phyloP scores from a whole-genome alignment of 495 filamentous ascomycete genomes.

The Neurospora sp. region DNA sequence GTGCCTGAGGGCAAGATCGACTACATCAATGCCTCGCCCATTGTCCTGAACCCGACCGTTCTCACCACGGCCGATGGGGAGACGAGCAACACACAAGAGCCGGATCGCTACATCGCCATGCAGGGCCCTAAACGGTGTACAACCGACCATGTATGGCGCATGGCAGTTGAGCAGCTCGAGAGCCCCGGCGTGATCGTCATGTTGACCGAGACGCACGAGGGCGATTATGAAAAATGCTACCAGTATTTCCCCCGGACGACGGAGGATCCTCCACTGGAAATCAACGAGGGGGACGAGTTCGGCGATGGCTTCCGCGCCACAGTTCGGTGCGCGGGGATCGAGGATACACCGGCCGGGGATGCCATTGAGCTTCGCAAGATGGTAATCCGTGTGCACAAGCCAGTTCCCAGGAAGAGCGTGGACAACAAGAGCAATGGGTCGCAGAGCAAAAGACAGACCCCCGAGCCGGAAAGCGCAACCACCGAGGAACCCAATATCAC shows the following conservation, averaged over 20 bases:
- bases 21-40: constrained; percentile 96
- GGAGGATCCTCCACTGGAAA: constrained; percentile 39
- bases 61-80: constrained; percentile 29
- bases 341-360: constrained; percentile 35
- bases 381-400: constrained; percentile 30
- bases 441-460: background rate
- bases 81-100: constrained; percentile 23
- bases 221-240: constrained; percentile 76
- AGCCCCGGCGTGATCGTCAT: constrained; percentile 84
- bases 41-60: constrained; percentile 55
- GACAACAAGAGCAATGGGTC: background rate
- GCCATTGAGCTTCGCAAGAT: constrained; percentile 46
- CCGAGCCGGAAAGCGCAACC: background rate
- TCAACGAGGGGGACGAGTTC: constrained; percentile 54
- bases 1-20: constrained; percentile 73
- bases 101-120: constrained; percentile 45
- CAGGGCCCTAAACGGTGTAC: constrained; percentile 71
- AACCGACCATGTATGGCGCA: constrained; percentile 82
- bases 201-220: constrained; percentile 85
- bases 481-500: background rate
- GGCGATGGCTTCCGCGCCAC: constrained; percentile 49
- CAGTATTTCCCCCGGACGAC: constrained; percentile 71
- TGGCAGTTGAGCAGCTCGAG: constrained; percentile 78
- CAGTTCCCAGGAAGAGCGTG: background rate
- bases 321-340: constrained; percentile 41